A percentile compares a stretch with the other conserved stretches of the same genome.
Conservation (phyloP, 2,329 filamentous ascomycete species). For the Didymella arachidicola region DNA sequence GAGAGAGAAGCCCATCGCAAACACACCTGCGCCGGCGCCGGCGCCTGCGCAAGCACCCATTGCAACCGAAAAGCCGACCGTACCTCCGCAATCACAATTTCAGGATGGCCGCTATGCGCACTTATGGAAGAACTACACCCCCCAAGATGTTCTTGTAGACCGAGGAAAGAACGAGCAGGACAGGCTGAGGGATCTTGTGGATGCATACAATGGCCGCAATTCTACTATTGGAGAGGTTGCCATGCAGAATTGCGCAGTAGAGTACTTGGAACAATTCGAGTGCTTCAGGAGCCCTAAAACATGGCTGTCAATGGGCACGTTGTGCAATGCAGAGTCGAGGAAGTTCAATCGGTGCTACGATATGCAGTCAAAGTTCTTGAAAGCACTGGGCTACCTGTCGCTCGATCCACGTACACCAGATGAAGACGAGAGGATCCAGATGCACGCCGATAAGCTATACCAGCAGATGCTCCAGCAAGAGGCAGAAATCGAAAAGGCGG, state of each 20-base stretch:
- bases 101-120: constrained; percentile 80
- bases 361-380: constrained; percentile 89
- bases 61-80: constrained; percentile 42
- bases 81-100: constrained; percentile 65
- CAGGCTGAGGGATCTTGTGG: constrained; percentile 79
- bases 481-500: constrained; percentile 72
- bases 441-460: constrained; percentile 93
- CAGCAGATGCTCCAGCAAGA: constrained; percentile 88
- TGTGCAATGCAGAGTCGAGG: constrained; percentile 81
- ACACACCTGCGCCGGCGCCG: constrained; percentile 17
- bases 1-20: constrained; percentile 38
- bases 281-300: constrained; percentile 77
- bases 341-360: constrained; percentile 86
- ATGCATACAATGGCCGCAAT: constrained; percentile 84
- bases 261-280: constrained; percentile 81
- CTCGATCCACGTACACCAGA: constrained; percentile 69
- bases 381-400: constrained; percentile 85
- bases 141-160: constrained; percentile 73
- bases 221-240: constrained; percentile 79
- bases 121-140: constrained; percentile 90
- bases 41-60: constrained; percentile 13
- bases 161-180: constrained; percentile 78
- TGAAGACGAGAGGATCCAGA: constrained; percentile 84
- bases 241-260: constrained; percentile 89
- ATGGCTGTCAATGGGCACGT: constrained; percentile 72